A percentile compares a stretch with the other conserved stretches of the same genome.
phyloP scores from a whole-genome alignment of 129 eudicot genomes.

The Cynara cardunculus region DNA sequence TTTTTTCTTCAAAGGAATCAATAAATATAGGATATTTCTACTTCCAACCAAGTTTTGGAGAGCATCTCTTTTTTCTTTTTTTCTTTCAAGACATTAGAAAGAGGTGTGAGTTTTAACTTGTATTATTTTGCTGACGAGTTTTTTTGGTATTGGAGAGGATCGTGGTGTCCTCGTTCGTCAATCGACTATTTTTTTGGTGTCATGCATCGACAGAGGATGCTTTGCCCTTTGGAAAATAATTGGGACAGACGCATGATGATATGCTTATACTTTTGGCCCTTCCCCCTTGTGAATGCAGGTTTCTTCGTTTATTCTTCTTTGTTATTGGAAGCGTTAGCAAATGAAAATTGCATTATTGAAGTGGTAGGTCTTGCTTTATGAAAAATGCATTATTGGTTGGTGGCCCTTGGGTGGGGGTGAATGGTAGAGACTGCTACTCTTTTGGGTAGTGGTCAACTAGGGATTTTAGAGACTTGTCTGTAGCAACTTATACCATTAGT shows the following conservation, averaged over 20 bases:
- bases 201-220: not conserved
- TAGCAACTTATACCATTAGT: no score
- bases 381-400: not conserved
- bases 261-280: slow-evolving; percentile 5
- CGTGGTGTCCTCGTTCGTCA: slow-evolving; percentile 15
- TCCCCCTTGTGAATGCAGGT: not conserved
- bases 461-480: no score
- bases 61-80: slow-evolving; percentile 3
- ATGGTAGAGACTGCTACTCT: not conserved
- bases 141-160: slow-evolving; percentile 25
- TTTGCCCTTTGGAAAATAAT: slow-evolving; percentile 18
- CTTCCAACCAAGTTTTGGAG: slow-evolving; percentile 24
- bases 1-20: slow-evolving; percentile 16
- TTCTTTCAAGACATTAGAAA: slow-evolving; percentile 10
- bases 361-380: not conserved
- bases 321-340: not conserved
- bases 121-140: slow-evolving; percentile 3
- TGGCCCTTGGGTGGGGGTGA: not conserved
- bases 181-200: slow-evolving; percentile 29
- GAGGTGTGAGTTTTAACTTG: slow-evolving; percentile 15
- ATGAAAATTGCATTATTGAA: not conserved
- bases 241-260: slow-evolving; percentile 3
- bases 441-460: no score
- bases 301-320: not conserved
- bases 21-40: slow-evolving; percentile 27